Evolutionary conservation across 2,329 filamentous ascomycete species (phyloP).

Genomic region (Aspergillus quadricinctus): DNA sequence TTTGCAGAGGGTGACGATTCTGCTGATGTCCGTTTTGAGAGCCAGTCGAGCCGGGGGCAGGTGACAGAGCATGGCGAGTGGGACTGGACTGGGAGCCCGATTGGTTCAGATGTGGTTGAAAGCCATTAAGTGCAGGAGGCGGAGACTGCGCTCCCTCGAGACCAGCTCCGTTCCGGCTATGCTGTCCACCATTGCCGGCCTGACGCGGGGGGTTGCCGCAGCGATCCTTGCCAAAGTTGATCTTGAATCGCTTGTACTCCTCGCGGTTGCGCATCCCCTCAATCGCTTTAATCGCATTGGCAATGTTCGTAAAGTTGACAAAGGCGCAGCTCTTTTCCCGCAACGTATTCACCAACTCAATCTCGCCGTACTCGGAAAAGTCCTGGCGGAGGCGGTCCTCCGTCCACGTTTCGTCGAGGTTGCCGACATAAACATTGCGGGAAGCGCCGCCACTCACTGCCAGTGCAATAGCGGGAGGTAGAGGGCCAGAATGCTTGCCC

Average conservation of each 20-base stretch:
- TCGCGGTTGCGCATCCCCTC: constrained; percentile 92
- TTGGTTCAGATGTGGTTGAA: constrained; percentile 52
- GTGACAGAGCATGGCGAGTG: constrained; percentile 50
- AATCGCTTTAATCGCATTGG: constrained; percentile 98
- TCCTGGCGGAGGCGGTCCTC: constrained; percentile 94
- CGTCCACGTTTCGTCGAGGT: constrained; percentile 94
- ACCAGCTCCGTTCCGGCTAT: constrained; percentile 59
- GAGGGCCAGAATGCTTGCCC: constrained; percentile 96
- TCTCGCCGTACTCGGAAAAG: constrained; percentile 96
- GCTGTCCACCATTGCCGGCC: constrained; percentile 61
- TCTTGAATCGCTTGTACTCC: constrained; percentile 98
- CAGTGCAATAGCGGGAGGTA: constrained; percentile 91
- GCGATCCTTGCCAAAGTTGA: constrained; percentile 98
- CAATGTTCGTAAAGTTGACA: constrained; percentile 99
- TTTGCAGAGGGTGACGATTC: constrained; percentile 56
- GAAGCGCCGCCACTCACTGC: constrained; percentile 95
- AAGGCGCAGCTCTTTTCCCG: constrained; percentile 99
- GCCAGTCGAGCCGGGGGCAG: constrained; percentile 52
- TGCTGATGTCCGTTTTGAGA: constrained; percentile 52
- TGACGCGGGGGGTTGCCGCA: constrained; percentile 96
- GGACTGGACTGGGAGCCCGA: constrained; percentile 57
- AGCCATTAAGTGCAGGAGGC: constrained; percentile 52
- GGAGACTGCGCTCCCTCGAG: constrained; percentile 53
- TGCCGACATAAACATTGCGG: constrained; percentile 97
- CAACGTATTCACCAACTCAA: constrained; percentile 92